Conservation (phyloP, 2,329 filamentous ascomycete species). For the Aureobasidium sp. region DNA sequence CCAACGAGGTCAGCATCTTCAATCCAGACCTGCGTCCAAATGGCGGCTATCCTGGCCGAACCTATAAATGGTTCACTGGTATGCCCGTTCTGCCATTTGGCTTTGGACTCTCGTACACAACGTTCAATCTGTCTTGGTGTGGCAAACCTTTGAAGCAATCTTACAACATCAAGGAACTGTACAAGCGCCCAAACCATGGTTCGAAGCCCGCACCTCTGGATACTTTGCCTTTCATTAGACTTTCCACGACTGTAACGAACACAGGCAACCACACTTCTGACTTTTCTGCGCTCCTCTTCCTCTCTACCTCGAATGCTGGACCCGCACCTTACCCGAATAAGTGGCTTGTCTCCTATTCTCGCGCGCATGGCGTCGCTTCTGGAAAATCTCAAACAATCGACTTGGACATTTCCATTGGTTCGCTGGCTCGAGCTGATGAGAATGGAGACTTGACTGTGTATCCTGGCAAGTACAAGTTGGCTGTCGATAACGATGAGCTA, state of each 20-base stretch:
- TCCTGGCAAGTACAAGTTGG: constrained; percentile 46
- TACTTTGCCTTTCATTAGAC: constrained; percentile 33
- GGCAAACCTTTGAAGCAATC: constrained; percentile 17
- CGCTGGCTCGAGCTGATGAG: constrained; percentile 44
- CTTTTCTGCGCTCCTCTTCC: constrained; percentile 47
- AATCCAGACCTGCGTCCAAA: constrained; percentile 50
- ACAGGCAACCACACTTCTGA: constrained; percentile 43
- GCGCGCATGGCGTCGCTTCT: constrained; percentile 31
- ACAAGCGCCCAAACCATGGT: constrained; percentile 23
- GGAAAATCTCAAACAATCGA: constrained; percentile 25
- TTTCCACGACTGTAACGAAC: constrained; percentile 37
- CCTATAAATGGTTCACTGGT: constrained; percentile 52
- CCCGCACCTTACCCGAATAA: constrained; percentile 48
- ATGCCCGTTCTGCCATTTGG: constrained; percentile 48
- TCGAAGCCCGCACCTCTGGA: constrained; percentile 23
- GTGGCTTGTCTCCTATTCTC: constrained; percentile 44
- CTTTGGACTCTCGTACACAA: constrained; percentile 53
- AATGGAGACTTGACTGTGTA: constrained; percentile 47
- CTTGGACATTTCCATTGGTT: constrained; percentile 43
- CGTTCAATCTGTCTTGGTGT: constrained; percentile 35
- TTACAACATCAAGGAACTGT: constrained; percentile 32
- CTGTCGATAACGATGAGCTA: constrained; percentile 33
- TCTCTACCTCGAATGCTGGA: constrained; percentile 40
- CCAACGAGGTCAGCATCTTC: constrained; percentile 45
- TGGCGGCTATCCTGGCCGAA: constrained; percentile 44